Conservation (phyloP, 805 yeast species). For the Candida vartiovaarae region DNA sequence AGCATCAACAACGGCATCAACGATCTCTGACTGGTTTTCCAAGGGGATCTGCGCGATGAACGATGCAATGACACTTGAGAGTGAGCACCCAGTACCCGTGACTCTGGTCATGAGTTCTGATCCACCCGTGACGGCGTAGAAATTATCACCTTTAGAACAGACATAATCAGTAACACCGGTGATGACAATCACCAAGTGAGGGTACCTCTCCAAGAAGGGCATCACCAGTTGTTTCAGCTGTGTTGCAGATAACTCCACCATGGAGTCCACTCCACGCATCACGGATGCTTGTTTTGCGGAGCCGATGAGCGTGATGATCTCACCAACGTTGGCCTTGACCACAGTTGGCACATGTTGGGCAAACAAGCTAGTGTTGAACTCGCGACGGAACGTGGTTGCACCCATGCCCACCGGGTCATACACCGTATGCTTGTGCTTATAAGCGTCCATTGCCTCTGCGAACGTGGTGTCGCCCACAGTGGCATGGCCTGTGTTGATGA, state of each 20-base stretch:
- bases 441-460: constrained; percentile 46
- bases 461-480: constrained; percentile 34
- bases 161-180: constrained; percentile 57
- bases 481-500: constrained; percentile 72
- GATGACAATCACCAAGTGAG: constrained; percentile 56
- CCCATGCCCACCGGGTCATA: constrained; percentile 93
- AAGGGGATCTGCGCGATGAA: constrained; percentile 31
- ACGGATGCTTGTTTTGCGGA: neutral
- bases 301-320: constrained; percentile 32
- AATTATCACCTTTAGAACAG: constrained; percentile 33
- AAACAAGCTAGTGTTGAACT: constrained; percentile 41
- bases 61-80: constrained; percentile 67
- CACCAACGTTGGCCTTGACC: constrained; percentile 85
- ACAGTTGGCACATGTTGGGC: constrained; percentile 42
- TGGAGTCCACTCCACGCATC: neutral
- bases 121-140: constrained; percentile 45
- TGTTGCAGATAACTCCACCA: constrained; percentile 35
- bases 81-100: constrained; percentile 80
- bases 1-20: neutral
- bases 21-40: neutral
- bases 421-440: constrained; percentile 59
- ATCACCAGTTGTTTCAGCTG: constrained; percentile 21
- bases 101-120: constrained; percentile 53
- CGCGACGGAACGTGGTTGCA: constrained; percentile 55
- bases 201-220: constrained; percentile 39